These are phyloP conservation scores for Meira miltonrushii DNA, from an alignment of 1,284 basidiomycete genomes.

Conservation along the genomic window DNA sequence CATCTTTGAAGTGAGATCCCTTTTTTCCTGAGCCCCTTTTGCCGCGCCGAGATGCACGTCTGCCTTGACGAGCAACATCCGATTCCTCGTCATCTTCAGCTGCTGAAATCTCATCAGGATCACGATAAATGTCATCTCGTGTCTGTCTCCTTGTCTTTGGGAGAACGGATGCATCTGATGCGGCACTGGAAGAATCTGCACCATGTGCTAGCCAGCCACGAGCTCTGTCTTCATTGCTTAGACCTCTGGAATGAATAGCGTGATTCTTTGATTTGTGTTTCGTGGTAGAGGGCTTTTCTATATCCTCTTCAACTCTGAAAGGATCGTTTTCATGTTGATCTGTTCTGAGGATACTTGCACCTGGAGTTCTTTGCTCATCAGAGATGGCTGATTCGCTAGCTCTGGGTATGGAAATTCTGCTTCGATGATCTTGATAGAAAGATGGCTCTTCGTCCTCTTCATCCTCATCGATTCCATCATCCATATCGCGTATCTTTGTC, in stretches of 20 bases:
- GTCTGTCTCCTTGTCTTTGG: background rate
- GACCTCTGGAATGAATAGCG: background rate
- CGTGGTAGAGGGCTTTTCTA: background rate
- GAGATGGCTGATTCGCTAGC: background rate
- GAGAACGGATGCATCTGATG: background rate
- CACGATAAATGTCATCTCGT: conserved; percentile 7
- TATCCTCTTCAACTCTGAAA: conserved; percentile 11
- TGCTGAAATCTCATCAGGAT: conserved; percentile 2
- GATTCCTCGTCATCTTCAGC: background rate
- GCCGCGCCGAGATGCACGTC: background rate
- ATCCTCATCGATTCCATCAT: conserved; percentile 12
- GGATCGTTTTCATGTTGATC: conserved; percentile 12
- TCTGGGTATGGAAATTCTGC: background rate
- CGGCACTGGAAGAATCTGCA: conserved; percentile 8
- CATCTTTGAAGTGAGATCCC: background rate
- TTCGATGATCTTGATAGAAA: background rate
- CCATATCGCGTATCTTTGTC: background rate
- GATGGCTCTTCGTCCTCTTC: conserved; percentile 13
- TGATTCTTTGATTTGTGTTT: background rate
- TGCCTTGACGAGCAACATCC: background rate
- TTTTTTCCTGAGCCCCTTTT: background rate
- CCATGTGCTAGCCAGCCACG: conserved; percentile 15
- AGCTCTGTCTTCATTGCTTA: background rate
- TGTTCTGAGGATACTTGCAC: background rate
- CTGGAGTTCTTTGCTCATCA: background rate